Evolutionary conservation across 1,284 basidiomycete genomes (phyloP).

Genomic region (Ganoderma leucocontextum): DNA sequence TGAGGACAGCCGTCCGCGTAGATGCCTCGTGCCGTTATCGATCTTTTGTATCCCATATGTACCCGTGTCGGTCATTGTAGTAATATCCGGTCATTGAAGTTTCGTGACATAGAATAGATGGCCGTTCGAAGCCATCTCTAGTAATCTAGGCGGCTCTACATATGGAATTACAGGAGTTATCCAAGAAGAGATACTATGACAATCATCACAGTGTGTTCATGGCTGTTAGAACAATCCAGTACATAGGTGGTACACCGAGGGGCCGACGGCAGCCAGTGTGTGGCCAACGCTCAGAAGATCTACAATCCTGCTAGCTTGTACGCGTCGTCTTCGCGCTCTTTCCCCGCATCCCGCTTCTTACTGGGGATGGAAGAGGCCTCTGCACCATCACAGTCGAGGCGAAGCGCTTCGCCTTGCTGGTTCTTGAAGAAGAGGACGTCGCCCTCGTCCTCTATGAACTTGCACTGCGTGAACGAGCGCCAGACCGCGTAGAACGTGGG

Average conservation of each 20-base stretch:
- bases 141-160: not conserved
- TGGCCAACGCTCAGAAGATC: not conserved
- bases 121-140: not conserved
- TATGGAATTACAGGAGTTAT: not conserved
- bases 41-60: not conserved
- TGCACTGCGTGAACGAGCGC: constrained; percentile 62
- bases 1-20: not conserved
- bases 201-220: too few species aligned
- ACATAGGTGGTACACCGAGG: not conserved
- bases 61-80: not conserved
- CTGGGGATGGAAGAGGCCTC: not conserved
- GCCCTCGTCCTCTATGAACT: constrained; percentile 78
- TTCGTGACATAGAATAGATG: not conserved
- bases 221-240: not conserved
- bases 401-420: constrained; percentile 57
- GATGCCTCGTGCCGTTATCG: not conserved
- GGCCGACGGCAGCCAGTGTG: too few species aligned
- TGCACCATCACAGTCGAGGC: constrained; percentile 17
- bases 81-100: not conserved
- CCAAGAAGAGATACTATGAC: not conserved
- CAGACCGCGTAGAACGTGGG: constrained; percentile 47
- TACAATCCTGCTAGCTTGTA: constrained; percentile 13
- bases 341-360: not conserved
- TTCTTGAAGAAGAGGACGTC: constrained; percentile 84
- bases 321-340: constrained; percentile 9